Conservation (phyloP, 768 basidiomycete species). For the Strobilomyces dryophilus region DNA sequence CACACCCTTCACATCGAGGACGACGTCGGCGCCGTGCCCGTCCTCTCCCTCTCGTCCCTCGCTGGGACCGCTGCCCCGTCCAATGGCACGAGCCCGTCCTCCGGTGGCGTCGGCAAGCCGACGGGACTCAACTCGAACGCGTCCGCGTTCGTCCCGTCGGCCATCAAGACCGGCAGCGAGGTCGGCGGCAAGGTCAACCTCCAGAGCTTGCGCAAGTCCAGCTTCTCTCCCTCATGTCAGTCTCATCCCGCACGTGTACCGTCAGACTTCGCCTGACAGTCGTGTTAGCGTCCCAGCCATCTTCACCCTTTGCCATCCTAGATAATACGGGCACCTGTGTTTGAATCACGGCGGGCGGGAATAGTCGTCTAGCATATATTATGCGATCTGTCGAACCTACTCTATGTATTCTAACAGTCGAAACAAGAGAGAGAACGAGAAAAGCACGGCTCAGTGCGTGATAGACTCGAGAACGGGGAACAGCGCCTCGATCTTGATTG, state of each 20-base stretch:
- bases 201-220: conserved; percentile 13
- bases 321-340: conserved; percentile 19
- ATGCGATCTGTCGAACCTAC: background rate
- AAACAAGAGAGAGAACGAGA: background rate
- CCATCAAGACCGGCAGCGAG: conserved; percentile 20
- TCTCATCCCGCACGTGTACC: background rate
- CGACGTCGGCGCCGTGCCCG: background rate
- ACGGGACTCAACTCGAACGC: conserved; percentile 22
- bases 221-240: conserved; percentile 25
- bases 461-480: conserved; percentile 24
- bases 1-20: conserved; percentile 31
- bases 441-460: background rate
- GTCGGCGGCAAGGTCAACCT: conserved; percentile 11
- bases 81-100: background rate
- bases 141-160: conserved; percentile 21
- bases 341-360: background rate
- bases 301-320: conserved; percentile 26
- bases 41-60: conserved; percentile 1
- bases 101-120: background rate
- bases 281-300: conserved; percentile 19
- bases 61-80: background rate
- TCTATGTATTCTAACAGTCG: background rate
- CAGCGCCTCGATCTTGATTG: conserved; percentile 23
- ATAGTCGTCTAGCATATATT: background rate
- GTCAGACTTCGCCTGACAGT: conserved; percentile 2